Conservation (phyloP, 768 basidiomycete species). For the Kwoniella heveanensis region DNA sequence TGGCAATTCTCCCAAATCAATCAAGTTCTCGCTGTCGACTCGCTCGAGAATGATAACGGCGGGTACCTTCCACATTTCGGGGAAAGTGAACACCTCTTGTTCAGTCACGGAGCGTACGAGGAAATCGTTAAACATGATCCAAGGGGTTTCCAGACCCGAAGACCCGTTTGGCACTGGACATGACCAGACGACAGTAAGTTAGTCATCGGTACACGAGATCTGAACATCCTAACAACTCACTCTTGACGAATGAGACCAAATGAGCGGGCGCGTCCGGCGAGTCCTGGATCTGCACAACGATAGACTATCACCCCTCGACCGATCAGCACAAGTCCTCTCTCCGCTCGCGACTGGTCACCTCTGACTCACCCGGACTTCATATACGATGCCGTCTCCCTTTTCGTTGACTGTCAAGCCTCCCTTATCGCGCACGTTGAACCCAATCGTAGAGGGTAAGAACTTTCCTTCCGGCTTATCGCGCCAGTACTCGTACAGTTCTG, state of each 20-base stretch:
- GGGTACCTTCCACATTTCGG: conserved; percentile 92
- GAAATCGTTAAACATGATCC: conserved; percentile 98
- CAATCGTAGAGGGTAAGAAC: conserved; percentile 36
- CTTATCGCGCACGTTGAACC: conserved; percentile 27
- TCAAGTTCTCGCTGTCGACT: conserved; percentile 62
- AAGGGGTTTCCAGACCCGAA: conserved; percentile 57
- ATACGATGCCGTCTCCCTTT: conserved; percentile 60
- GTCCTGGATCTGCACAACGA: conserved; percentile 74
- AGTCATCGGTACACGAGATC: background rate
- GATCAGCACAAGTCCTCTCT: conserved; percentile 11
- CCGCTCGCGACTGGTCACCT: background rate
- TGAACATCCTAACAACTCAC: conserved; percentile 57
- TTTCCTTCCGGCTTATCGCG: conserved; percentile 58
- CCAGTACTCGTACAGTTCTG: conserved; percentile 77
- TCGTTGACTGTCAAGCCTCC: conserved; percentile 28
- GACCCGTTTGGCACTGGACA: background rate
- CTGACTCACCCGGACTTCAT: conserved; percentile 70
- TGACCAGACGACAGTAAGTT: conserved; percentile 1
- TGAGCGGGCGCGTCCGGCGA: conserved; percentile 73
- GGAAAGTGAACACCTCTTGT: conserved; percentile 83
- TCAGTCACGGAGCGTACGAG: conserved; percentile 80
- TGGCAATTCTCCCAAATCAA: conserved; percentile 71
- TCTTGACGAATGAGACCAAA: conserved; percentile 82
- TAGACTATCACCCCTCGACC: conserved; percentile 67
- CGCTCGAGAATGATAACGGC: conserved; percentile 89